Conservation (phyloP, 2,329 filamentous ascomycete genomes). For the Diatrype stigma region DNA sequence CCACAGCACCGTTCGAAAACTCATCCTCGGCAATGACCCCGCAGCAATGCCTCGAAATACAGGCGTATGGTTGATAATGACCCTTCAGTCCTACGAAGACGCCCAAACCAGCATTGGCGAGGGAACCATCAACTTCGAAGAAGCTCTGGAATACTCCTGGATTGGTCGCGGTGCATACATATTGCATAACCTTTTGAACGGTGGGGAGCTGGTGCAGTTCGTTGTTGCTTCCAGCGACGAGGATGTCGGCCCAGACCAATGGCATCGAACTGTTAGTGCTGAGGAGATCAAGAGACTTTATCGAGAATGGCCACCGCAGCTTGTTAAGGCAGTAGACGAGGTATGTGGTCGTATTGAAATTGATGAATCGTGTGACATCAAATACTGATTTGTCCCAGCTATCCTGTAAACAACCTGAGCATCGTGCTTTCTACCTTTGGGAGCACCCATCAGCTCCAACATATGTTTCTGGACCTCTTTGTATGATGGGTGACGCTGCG, state of each 20-base stretch:
- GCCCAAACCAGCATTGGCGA: slow-evolving; percentile 14
- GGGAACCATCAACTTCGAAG: slow-evolving; percentile 7
- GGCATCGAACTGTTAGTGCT: slow-evolving; percentile 12
- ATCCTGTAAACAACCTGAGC: slow-evolving; percentile 15
- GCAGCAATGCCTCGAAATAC: slow-evolving; percentile 15
- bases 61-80: slow-evolving; percentile 17
- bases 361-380: background rate
- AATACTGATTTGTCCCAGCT: slow-evolving; percentile 8
- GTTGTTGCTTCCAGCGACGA: slow-evolving; percentile 11
- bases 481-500: slow-evolving; percentile 15
- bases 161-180: slow-evolving; percentile 10
- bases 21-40: slow-evolving; percentile 25
- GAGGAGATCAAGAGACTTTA: slow-evolving; percentile 17
- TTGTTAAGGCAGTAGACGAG: slow-evolving; percentile 16
- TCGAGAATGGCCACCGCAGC: slow-evolving; percentile 14
- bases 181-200: slow-evolving; percentile 14
- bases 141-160: slow-evolving; percentile 21
- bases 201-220: slow-evolving; percentile 17
- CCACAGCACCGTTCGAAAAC: slow-evolving; percentile 31
- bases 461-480: slow-evolving; percentile 15
- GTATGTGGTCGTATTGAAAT: too few species aligned
- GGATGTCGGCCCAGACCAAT: slow-evolving; percentile 8
- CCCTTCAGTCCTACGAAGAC: slow-evolving; percentile 14
- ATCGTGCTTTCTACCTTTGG: slow-evolving; percentile 19
- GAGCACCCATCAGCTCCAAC: slow-evolving; percentile 15